These are phyloP conservation scores for Capsella rubella DNA, from an alignment of 441 rosid species.

Conservation along the genomic window DNA sequence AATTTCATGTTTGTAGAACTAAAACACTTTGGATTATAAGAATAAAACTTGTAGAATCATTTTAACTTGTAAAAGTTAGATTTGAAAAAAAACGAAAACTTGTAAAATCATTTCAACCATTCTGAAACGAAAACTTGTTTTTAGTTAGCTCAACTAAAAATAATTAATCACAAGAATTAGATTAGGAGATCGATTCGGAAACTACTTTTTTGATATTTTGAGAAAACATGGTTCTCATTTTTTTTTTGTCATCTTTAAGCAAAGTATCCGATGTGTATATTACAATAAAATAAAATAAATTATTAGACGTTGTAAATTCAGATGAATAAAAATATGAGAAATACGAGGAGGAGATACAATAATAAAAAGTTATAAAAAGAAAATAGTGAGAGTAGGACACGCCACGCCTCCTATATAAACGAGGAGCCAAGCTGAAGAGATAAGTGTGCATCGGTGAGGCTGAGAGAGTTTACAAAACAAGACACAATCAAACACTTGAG, in stretches of 20 bases:
- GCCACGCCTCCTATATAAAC: conserved; percentile 35
- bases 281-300: no score
- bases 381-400: not conserved
- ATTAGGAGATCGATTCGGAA: not conserved
- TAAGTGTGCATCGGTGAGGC: conserved; percentile 44
- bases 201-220: not conserved
- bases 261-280: not conserved
- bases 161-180: not conserved
- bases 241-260: not conserved
- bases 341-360: not conserved
- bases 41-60: not conserved
- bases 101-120: not conserved
- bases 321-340: conserved; percentile 11
- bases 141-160: not conserved
- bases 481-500: conserved; percentile 36
- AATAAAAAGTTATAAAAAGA: not conserved
- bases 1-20: not conserved
- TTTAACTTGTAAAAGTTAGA: not conserved
- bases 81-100: not conserved
- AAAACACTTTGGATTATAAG: not conserved
- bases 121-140: not conserved
- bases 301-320: conserved; percentile 2
- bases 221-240: not conserved
- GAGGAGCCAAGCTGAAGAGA: conserved; percentile 13
- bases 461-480: conserved; percentile 34